Base-by-base conservation (phyloP, 495 filamentous ascomycete species). In the Platismatia glauca region DNA sequence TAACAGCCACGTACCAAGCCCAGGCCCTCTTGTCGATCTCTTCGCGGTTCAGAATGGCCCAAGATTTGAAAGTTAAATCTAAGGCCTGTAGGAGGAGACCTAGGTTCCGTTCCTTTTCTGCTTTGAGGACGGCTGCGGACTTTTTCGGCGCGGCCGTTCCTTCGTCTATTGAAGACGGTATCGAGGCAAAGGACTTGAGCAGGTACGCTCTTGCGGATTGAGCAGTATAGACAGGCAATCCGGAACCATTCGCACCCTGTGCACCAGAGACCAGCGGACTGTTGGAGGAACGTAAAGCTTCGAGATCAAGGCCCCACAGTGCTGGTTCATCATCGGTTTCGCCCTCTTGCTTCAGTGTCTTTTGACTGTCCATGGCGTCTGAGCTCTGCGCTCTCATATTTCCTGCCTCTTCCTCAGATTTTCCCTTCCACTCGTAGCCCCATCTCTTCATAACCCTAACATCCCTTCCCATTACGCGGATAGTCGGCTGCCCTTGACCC, bases 261-360 rank as follows among this genome's bases (percentile, higher is more conserved):
- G 59, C 58, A 43, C 60, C 57, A 38, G 66, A 43, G 16, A 63
- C 29, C 33, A 68, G 52, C 16, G 66, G 55, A 11, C 61, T 56
- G 39, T 64, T 65, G 0, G 73, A 73, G 31, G 72, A 75, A 66
- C 78, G 79, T 65, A 85, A 76, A 4, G 82, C 79, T 69, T 92
- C 89, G 4, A 90, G 73, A 73, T 95, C 90, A 57, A 95, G 72
- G 24, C 86, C 90, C 89, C 89, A 94, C 3, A 93, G 74, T 18
- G 88, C 74, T 7, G 81, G 81, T 53, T 76, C 79, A 64, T 81
- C 79, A 3, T 78, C 75, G 15, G 8, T 22, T 8, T n/a, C 9
- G 27, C 58, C 29, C 20, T 71, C 62, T 15, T 63, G 64, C 53
- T 70, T 53, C 72, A 73, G 65, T 72, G 76, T 67, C 70, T 72